These are phyloP conservation scores for Trebouxia sp. DNA, from an alignment of 139 green algal species.

Conservation along the genomic window DNA sequence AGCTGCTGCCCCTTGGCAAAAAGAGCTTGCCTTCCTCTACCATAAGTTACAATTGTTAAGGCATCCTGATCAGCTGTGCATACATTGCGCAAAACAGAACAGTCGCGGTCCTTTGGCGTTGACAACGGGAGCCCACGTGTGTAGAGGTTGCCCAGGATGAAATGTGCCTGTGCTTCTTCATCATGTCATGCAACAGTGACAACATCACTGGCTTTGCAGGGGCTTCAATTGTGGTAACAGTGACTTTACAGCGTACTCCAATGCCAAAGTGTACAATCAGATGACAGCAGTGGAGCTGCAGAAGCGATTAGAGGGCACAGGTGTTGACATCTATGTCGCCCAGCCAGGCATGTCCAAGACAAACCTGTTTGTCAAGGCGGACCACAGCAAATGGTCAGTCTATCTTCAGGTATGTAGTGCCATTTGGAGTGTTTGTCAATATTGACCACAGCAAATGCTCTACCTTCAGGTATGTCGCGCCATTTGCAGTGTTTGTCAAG, in stretches of 20 bases:
- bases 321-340: constrained; percentile 25
- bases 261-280: constrained; percentile 27
- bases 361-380: constrained; percentile 11
- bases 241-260: constrained; percentile 29
- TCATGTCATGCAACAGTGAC: too few relatives aligned
- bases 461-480: background rate
- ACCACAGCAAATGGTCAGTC: constrained; percentile 17
- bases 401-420: background rate
- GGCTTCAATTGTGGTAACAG: background rate
- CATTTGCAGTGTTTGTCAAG: too few relatives aligned
- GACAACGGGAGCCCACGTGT: too few relatives aligned
- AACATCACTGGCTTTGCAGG: too few relatives aligned
- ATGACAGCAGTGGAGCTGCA: constrained; percentile 27
- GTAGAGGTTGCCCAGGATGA: too few relatives aligned
- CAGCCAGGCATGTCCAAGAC: constrained; percentile 35
- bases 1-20: too few relatives aligned
- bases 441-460: background rate
- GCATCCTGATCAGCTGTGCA: too few relatives aligned
- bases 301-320: constrained; percentile 16
- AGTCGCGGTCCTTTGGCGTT: background rate
- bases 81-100: background rate
- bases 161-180: too few relatives aligned
- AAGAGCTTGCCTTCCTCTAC: too few relatives aligned
- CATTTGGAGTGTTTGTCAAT: background rate
- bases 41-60: too few relatives aligned